phyloP scores from a whole-genome alignment of 2,329 filamentous ascomycete genomes.

The Aschersonia sp. region DNA sequence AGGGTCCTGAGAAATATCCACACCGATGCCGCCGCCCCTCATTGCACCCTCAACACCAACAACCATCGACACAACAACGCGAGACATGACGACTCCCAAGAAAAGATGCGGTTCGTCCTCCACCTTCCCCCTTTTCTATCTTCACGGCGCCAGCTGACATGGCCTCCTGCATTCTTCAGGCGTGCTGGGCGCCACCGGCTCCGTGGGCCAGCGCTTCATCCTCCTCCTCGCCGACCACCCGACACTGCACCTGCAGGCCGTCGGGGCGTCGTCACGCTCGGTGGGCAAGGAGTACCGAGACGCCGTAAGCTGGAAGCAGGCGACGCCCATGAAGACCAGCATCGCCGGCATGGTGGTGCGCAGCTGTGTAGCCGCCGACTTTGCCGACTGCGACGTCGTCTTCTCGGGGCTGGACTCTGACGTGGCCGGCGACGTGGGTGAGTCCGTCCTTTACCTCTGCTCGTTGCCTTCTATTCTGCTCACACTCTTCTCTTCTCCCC shows the following conservation, averaged over 20 bases:
- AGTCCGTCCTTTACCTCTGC: conserved; percentile 9
- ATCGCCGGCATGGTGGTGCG: conserved; percentile 71
- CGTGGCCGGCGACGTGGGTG: conserved; percentile 84
- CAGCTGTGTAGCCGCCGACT: conserved; percentile 70
- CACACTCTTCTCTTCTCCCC: background rate
- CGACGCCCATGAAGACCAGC: conserved; percentile 59
- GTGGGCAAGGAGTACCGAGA: conserved; percentile 91
- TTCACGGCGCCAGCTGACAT: background rate
- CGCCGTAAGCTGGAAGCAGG: conserved; percentile 92
- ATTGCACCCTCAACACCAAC: too few species aligned
- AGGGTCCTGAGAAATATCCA: too few species aligned
- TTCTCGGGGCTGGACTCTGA: conserved; percentile 89
- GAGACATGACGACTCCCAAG: conserved; percentile 22
- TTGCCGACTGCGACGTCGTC: conserved; percentile 80
- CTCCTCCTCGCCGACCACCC: conserved; percentile 82
- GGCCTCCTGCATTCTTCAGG: conserved; percentile 21
- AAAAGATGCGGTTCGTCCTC: conserved; percentile 42
- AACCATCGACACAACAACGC: too few species aligned
- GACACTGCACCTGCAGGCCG: conserved; percentile 69
- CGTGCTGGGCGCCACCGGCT: conserved; percentile 84
- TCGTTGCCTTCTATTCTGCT: background rate
- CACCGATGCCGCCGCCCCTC: too few species aligned
- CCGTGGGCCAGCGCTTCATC: conserved; percentile 91
- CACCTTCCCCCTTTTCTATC: background rate
- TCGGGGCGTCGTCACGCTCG: conserved; percentile 80